Base-by-base conservation (phyloP, 257 asterid species). In the Paraleonurus japonicus region DNA sequence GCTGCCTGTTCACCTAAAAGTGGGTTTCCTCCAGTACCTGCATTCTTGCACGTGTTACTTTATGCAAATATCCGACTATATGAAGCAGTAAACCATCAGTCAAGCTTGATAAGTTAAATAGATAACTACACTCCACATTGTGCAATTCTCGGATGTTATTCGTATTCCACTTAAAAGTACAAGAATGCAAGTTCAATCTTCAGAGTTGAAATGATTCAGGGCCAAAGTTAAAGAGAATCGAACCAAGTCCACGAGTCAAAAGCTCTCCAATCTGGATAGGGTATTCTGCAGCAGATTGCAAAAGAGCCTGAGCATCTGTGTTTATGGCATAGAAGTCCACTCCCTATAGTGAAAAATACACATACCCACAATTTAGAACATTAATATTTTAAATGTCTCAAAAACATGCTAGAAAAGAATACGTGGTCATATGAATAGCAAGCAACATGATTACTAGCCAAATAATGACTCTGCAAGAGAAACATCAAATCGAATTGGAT, bases 21-120 rank as follows among this genome's bases (percentile, higher is more conserved):
- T 12, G 98, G 98, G 81, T 95, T 90, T 43, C 99, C 98, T 45
- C 98, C 97, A 2, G 98, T 95, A 27, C 99, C 99, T 95, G 89
- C 80, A 79, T 55, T 51, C 51, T 75, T 30, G 65, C 63, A 80
- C 45, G 65, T 24, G 20, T 37, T 57, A 55, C 33, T 22, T 30
- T 4, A 72, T 20, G 58, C 35, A 53, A 17, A 48, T 22, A 54
- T n/a, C 59, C 65, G 3, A 59, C 28, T 35, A 41, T 9, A 17
- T 15, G 61, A 70, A 57, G 67, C 69, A 30, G 22, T 23, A 35
- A 28, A 74, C 51, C 43, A 20, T 19, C 65, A 58, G 30, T 51
- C 58, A 72, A 64, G 72, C 48, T 6, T 11, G 51, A 35, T 58
- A 2, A 73, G 35, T 17, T 63, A 57, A 51, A 51, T 37, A 11